Evolutionary conservation across 345 rosid species (phyloP), one percentile per base, ranked within the genome.

Genomic region (Pistacia vera): DNA sequence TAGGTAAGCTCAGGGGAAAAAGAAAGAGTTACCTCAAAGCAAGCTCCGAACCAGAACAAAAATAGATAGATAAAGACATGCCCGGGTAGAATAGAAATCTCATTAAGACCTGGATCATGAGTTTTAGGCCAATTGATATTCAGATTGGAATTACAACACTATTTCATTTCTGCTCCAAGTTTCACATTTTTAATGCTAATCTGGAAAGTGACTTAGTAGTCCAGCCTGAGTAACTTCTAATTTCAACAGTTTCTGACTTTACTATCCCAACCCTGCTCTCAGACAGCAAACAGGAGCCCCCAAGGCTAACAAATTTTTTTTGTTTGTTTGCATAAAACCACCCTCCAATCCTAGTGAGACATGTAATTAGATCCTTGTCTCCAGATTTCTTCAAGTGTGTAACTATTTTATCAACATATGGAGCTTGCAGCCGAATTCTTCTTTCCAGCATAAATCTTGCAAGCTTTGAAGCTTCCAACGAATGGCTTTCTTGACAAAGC

Each of bases 401-500:
- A 71, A 79, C 48, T 63, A 89, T 69, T 82, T 82, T 78, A 54
- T 78, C 86, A 17, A 68, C 79, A 72, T 83, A 76, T 71, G 83
- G 80, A 79, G 73, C 76, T 61, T 74, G 75, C 70, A 90, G 61
- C 48, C 61, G 69, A 65, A 89, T 75, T 78, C 90, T 75, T 74
- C 86, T 91, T 70, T 78, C 83, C 17, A 88, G 83, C 87, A 92
- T 87, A 2, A 69, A 82, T n/a, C 85, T 87, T 13, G 79, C 91
- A 71, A 90, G 87, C 82, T 77, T 90, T 41, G 76, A 81, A 76
- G 97, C 95, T 89, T 94, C 97, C 68, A 69, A 73, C 25, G 74
- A 78, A 79, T 81, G 74, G 55, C 81, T 72, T 28, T 78, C 77
- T 63, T 86, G 75, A 75, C 81, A 91, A 64, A 94, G 91, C 77